These are phyloP conservation scores for Streptanthus diversifolius DNA, from an alignment of 345 rosid species.

Conservation along the genomic window DNA sequence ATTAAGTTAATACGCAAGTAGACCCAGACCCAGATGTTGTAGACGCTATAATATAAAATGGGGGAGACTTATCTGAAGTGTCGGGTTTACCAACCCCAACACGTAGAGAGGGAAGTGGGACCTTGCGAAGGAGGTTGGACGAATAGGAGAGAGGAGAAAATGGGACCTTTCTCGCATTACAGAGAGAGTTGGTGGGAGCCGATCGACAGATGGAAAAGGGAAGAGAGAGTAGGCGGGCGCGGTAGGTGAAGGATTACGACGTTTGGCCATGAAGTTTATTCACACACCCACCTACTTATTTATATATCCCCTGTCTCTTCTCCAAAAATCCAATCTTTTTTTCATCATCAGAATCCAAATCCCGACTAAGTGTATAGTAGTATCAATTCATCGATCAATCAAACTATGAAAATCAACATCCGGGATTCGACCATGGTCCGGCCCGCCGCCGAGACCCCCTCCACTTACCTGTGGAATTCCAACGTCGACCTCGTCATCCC, in stretches of 20 bases:
- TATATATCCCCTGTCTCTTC: not conserved
- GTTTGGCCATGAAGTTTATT: not conserved
- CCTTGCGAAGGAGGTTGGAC: not conserved
- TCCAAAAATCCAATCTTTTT: not conserved
- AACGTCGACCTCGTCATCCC: constrained; percentile 90
- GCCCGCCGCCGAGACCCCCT: constrained; percentile 69
- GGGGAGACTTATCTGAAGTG: not conserved
- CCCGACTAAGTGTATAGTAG: not conserved
- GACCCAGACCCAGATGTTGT: no score
- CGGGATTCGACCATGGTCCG: constrained; percentile 67
- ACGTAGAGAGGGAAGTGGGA: not conserved
- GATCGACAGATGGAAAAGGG: constrained; percentile 16
- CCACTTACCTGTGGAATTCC: constrained; percentile 64
- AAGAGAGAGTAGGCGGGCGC: constrained; percentile 23
- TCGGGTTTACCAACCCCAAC: constrained; percentile 23
- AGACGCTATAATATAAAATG: no score
- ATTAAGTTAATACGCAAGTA: no score
- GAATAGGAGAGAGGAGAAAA: not conserved
- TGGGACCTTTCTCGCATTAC: not conserved
- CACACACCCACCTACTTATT: not conserved
- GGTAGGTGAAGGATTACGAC: constrained; percentile 37
- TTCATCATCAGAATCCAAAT: not conserved
- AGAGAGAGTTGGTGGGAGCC: constrained; percentile 20
- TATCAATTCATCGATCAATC: not conserved
- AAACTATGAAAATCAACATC: constrained; percentile 58